Base-by-base conservation (phyloP, 2,329 filamentous ascomycete species). In the Fusarium nematophilum region DNA sequence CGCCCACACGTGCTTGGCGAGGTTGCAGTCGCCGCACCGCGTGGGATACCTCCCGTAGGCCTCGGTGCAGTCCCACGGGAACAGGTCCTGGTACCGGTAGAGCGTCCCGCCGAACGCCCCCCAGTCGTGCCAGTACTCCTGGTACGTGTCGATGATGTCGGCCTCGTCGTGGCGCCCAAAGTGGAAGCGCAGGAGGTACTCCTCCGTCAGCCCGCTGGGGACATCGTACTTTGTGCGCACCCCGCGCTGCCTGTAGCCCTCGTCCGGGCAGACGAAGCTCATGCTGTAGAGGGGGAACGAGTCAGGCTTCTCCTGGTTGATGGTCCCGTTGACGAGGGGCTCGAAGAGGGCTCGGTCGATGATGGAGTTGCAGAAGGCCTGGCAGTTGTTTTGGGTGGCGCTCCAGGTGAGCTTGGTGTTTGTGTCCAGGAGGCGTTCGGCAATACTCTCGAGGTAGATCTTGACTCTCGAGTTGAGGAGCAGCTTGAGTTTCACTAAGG, bases 1-100 rank as follows among this genome's bases (percentile, higher is more conserved):
- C 2, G 77, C 77, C 71, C 75, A 78, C 0, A 79, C 68, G 60
- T 81, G 79, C 56, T 80, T 81, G 4, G 78, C 57, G 5, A 81
- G 62, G 52, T 76, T 79, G 60, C 78, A 81, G 3, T 61, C 51
- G 11, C 74, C 73, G 53, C 78, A 81, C 9, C 58, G 68, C 5
- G 68, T 68, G 1, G 74, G 75, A 38, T 76, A 75, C 18, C 71
- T 57, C 6, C 66, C 67, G 46, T 75, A 79, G 1, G 78, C 79
- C 55, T 80, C 77, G 4, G 78, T 81, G 61, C 79, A 81, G 52
- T 81, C 79, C 78, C 78, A 81, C 0, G 77, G 79, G 39, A 81
- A 81, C 13, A 79, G 37, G 44, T 76, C 71, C 46, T 79, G 77
- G 39, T 78, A 74, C 9, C 53, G 65, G 59, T 80, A 81, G 1